Base-by-base conservation (phyloP, 1,139 yeast genomes). In the Candida anutae region DNA sequence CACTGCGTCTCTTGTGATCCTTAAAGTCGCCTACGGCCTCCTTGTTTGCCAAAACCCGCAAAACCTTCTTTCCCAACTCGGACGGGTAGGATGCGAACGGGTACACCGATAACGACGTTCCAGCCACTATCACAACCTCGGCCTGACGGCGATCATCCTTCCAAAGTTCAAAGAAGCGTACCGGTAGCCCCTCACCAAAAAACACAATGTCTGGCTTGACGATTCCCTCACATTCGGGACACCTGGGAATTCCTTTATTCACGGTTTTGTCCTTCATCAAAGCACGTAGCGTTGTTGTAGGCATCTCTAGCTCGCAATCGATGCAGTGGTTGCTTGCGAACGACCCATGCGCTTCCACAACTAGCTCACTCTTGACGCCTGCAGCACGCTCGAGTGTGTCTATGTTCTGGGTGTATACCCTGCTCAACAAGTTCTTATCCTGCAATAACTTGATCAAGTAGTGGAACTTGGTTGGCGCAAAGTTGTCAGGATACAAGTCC, bases 341-440 rank as follows among this genome's bases (percentile, higher is more conserved):
- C 1, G 95, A 84, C 0, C 97, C 98, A 54, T 88, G 97, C 0
- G 97, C 97, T 46, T 87, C 96, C 2, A 90, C 77, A 3, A 90
- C 62, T 35, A 57, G 64, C 8, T 77, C 74, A 19, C 62, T 75
- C 1, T 61, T 47, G 0, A 88, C 71, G 0, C 95, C 95, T 0
- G 95, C 93, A 10, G 81, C 61, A 37, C 94, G 64, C 46, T 88
- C 98, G 37, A 88, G 60, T 0, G 96, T 87, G 45, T 88, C 97
- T 28, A 88, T 88, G 47, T 88, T 88, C 49, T 88, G 97, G 0
- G 96, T 85, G 50, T 83, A 88, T 3, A 88, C 75, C 32, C 96
- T 60, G 24, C 70, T 62, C 35, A 88, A 56, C 21, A 62, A 50
- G 2, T 68, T 67, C 37, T 80, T 73, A 21, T 77, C 78, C 44